Evolutionary conservation across 1,284 basidiomycete species (phyloP).

Genomic region (Paramarasmius palmivorus): DNA sequence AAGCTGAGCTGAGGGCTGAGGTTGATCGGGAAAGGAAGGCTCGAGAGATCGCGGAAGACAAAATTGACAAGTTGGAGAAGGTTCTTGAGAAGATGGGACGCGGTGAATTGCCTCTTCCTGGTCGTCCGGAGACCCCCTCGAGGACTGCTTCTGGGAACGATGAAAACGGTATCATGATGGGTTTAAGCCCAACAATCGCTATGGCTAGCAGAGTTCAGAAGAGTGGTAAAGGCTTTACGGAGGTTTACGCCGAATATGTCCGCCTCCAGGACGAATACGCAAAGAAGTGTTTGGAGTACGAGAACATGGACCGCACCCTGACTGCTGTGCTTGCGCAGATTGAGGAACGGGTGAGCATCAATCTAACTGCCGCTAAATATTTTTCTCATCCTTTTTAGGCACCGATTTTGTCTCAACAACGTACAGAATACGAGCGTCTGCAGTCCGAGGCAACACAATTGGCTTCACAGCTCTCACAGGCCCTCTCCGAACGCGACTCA

Average conservation of each 20-base stretch:
- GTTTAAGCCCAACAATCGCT: constrained; percentile 81
- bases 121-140: constrained; percentile 51
- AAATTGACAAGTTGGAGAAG: constrained; percentile 59
- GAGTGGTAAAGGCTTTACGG: constrained; percentile 84
- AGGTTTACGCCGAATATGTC: constrained; percentile 88
- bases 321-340: constrained; percentile 80
- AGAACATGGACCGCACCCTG: constrained; percentile 78
- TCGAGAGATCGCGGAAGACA: constrained; percentile 63
- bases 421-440: constrained; percentile 80
- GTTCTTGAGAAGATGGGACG: constrained; percentile 76
- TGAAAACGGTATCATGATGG: constrained; percentile 54
- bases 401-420: constrained; percentile 85
- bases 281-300: constrained; percentile 77
- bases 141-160: constrained; percentile 43
- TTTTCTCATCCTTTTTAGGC: constrained; percentile 52
- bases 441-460: constrained; percentile 78
- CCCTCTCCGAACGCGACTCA: constrained; percentile 68
- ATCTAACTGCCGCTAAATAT: neutral
- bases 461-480: constrained; percentile 75
- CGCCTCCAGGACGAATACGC: constrained; percentile 82
- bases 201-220: constrained; percentile 79
- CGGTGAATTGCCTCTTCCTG: constrained; percentile 65
- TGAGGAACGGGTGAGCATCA: constrained; percentile 75
- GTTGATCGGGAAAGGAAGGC: constrained; percentile 61
- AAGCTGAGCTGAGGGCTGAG: constrained; percentile 64